Conservation (phyloP, 2,329 filamentous ascomycete species). For the Lachnellula willkommii region DNA sequence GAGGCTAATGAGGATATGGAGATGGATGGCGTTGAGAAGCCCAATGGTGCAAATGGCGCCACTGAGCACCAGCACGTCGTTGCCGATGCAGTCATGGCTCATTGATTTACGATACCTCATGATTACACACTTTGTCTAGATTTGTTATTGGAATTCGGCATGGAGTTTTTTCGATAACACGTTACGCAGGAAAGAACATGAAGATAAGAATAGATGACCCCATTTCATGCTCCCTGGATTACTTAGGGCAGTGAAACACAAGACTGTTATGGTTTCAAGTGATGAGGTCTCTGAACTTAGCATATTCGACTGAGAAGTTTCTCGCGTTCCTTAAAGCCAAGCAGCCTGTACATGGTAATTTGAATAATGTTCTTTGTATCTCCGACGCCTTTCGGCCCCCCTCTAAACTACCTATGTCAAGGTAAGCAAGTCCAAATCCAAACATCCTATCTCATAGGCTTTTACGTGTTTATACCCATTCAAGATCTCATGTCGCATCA, state of each 20-base stretch:
- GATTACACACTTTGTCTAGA: slow-evolving; percentile 1
- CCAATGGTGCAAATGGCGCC: slow-evolving; percentile 15
- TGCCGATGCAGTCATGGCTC: slow-evolving; percentile 30
- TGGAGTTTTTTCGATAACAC: background rate
- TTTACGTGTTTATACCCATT: no score
- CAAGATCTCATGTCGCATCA: no score
- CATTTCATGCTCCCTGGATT: no score
- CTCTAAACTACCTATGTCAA: no score
- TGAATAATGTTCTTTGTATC: no score
- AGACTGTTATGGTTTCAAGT: background rate
- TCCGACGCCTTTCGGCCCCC: no score
- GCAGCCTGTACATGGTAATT: no score
- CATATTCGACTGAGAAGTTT: no score
- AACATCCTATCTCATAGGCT: no score
- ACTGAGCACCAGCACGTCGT: slow-evolving; percentile 14
- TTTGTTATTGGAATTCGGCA: background rate
- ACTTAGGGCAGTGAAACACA: background rate
- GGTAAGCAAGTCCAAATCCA: no score
- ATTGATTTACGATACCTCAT: slow-evolving; percentile 26
- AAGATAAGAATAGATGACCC: background rate
- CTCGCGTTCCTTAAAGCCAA: no score
- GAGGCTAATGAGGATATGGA: slow-evolving; percentile 45
- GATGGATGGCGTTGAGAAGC: slow-evolving; percentile 38
- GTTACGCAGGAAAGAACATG: background rate
- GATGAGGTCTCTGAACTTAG: background rate